A percentile compares a stretch with the other conserved stretches of the same genome.
phyloP scores from a whole-genome alignment of 2,329 filamentous ascomycete species.

The Tolypocladium nubicola region DNA sequence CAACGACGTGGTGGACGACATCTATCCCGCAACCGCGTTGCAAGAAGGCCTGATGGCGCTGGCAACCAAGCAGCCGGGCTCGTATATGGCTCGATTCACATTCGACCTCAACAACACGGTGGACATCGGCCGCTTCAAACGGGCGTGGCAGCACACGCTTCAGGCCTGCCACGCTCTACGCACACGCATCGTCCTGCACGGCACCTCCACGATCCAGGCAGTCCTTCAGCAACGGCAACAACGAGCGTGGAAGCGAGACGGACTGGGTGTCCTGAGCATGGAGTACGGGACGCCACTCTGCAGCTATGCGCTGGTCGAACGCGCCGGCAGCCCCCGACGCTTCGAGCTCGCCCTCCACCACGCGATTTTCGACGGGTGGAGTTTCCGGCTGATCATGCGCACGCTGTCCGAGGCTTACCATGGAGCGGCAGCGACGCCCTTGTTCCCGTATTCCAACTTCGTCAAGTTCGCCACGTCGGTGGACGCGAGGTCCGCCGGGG shows the following conservation, averaged over 20 bases:
- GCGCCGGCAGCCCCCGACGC: too few relatives aligned
- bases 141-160: constrained; percentile 13
- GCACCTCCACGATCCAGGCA: background rate
- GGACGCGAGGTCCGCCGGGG: too few relatives aligned
- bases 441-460: too few relatives aligned
- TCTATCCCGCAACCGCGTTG: constrained; percentile 28
- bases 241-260: background rate
- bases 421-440: too few relatives aligned
- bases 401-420: too few relatives aligned
- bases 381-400: background rate
- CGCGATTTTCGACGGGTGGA: background rate
- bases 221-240: too few relatives aligned
- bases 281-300: background rate
- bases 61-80: constrained; percentile 18
- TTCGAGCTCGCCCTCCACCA: background rate
- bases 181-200: constrained; percentile 3
- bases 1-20: constrained; percentile 12
- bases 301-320: background rate
- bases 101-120: constrained; percentile 10
- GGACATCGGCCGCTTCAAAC: constrained; percentile 13
- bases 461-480: too few relatives aligned
- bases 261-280: background rate
- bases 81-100: constrained; percentile 23
- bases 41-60: constrained; percentile 29
- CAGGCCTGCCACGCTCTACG: constrained; percentile 2